Conservation (phyloP, 2,329 filamentous ascomycete genomes). For the Simplicillium aogashimaense region DNA sequence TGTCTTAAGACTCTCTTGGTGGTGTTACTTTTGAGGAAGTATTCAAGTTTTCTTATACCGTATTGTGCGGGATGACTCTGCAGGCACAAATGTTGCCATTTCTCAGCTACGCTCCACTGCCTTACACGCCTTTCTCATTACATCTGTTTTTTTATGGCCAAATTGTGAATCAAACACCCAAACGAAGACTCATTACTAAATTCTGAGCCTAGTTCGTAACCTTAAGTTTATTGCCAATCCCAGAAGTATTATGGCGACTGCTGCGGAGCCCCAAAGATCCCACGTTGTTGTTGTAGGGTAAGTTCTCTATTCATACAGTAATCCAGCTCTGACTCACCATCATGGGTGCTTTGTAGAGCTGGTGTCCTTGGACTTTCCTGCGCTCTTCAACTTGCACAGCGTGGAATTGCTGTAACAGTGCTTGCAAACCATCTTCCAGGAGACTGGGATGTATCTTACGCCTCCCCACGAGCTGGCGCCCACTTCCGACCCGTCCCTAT, state of each 20-base stretch:
- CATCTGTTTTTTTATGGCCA: not conserved
- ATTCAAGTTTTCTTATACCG: too few relatives aligned
- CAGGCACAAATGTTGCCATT: not conserved
- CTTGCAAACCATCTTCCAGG: conserved; percentile 2
- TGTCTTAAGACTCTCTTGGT: too few relatives aligned
- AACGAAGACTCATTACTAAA: not conserved
- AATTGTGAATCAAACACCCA: not conserved
- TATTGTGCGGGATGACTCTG: not conserved
- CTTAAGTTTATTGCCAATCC: too few relatives aligned
- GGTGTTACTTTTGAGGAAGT: too few relatives aligned
- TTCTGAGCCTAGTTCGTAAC: not conserved
- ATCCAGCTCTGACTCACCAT: not conserved
- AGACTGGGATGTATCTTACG: conserved; percentile 4
- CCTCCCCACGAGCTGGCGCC: conserved; percentile 1
- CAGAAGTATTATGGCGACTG: not conserved
- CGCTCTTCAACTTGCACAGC: conserved; percentile 1
- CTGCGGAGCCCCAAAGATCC: not conserved
- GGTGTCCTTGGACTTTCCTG: conserved; percentile 4
- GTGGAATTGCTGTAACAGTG: conserved; percentile 1
- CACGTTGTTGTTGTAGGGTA: not conserved
- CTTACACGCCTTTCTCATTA: not conserved
- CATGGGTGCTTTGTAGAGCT: not conserved
- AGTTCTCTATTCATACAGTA: not conserved
- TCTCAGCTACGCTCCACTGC: too few relatives aligned
- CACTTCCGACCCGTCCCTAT: conserved; percentile 4